Evolutionary conservation across 495 filamentous ascomycete species (phyloP).

Genomic region (Extremus antarcticus): DNA sequence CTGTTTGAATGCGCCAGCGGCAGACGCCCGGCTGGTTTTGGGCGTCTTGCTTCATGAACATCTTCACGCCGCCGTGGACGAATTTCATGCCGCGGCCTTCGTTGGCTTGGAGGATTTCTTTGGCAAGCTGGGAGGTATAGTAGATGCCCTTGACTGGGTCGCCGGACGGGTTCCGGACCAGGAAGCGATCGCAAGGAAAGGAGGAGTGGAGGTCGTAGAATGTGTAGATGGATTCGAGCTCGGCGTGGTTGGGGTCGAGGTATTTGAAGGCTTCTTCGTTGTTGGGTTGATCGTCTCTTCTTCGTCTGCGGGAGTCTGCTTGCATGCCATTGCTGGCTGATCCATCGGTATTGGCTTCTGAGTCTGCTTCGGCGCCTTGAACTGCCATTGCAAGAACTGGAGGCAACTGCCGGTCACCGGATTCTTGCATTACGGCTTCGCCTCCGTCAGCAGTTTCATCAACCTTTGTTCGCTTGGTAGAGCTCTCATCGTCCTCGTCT

Average conservation of each 20-base stretch:
- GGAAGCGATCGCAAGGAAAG: slow-evolving; percentile 83
- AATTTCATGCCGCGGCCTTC: slow-evolving; percentile 87
- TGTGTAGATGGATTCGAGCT: slow-evolving; percentile 58
- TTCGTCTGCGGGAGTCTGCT: slow-evolving; percentile 25
- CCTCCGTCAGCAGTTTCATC: slow-evolving; percentile 27
- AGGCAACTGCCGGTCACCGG: neutral
- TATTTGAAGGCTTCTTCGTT: slow-evolving; percentile 91
- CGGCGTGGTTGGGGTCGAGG: slow-evolving; percentile 56
- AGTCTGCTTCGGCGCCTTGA: slow-evolving; percentile 4
- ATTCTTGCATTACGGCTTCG: neutral
- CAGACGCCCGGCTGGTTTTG: slow-evolving; percentile 66
- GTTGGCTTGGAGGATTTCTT: slow-evolving; percentile 70
- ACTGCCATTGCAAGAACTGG: neutral
- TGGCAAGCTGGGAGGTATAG: slow-evolving; percentile 78
- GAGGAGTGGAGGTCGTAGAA: slow-evolving; percentile 75
- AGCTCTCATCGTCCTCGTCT: slow-evolving; percentile 25
- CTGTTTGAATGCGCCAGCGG: slow-evolving; percentile 88
- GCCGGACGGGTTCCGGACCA: slow-evolving; percentile 85
- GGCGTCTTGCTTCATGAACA: slow-evolving; percentile 95
- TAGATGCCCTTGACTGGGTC: slow-evolving; percentile 82
- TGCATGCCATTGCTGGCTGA: neutral
- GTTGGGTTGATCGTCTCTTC: slow-evolving; percentile 18
- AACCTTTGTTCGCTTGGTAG: slow-evolving; percentile 14
- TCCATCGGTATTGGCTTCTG: slow-evolving; percentile 14
- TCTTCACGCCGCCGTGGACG: slow-evolving; percentile 91